Base-by-base conservation (phyloP, 805 yeast species). In the Kodamaea fukazawae region DNA sequence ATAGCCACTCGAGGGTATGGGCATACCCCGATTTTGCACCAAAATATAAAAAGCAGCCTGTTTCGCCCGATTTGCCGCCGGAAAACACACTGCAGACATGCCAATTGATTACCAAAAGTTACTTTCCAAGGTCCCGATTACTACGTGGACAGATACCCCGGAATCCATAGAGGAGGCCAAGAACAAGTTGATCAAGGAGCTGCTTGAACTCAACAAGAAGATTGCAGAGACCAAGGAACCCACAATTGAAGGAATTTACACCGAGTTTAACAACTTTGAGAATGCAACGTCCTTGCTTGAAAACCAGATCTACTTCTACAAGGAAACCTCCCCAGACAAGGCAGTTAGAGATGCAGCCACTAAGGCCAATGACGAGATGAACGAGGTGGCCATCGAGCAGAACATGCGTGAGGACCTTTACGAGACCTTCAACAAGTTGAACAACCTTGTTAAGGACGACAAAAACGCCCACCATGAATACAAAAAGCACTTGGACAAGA, bases 321-420 rank as follows among this genome's bases (percentile, higher is more conserved):
- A 81, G 58, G 81, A 83, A 49, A 90, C 87, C 8, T 81, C 90
- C 3, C 52, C 78, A 14, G 70, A 74, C 46, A 76, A 80, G 52
- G 78, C 63, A n/a, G 55, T 84, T 23, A 73, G 96, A 53, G 86
- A 83, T 46, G 86, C 88, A 3, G 79, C 90, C 2, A 72, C 73
- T 32, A 65, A 75, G 44, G 82, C 86, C 0, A 84, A 81, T 46
- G 78, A 78, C 54, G 54, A 69, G 43, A 58, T 83, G 31, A 71
- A 76, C 38, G 74, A 79, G 35, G 75, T 68, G 48, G 63, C 71
- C 7, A 84, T 86, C 50, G 95, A 84, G 49, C 70, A 81, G 16
- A 73, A 76, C 11, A 59, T 78, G 40, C 78, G 95, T 57, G 76
- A 48, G 10, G 91, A 85, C 48, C 76, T 87, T 7, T 87, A 70